Percentiles rank a stretch among this genome's conserved stretches.
Conservation (phyloP, 176 grass and related monocot species). For the Otatea glauca region DNA sequence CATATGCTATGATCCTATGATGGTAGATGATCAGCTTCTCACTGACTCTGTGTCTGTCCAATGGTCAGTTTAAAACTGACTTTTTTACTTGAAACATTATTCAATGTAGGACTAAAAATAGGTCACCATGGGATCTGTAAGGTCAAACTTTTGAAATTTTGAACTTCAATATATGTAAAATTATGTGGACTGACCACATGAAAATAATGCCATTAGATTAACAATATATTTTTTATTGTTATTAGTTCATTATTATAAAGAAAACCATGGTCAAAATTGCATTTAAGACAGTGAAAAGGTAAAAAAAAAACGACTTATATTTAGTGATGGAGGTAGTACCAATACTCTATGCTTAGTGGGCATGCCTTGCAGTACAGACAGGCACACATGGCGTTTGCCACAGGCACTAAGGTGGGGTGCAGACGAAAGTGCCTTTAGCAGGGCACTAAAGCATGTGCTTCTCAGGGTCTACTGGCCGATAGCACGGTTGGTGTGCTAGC, state of each 20-base stretch:
- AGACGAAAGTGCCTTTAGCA: not conserved
- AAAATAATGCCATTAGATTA: not conserved
- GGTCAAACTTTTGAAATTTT: conserved; percentile 8
- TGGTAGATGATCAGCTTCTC: not conserved
- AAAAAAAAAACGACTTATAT: conserved; percentile 4
- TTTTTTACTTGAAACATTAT: not conserved
- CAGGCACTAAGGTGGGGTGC: not conserved
- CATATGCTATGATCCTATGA: not conserved
- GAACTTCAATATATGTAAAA: not conserved
- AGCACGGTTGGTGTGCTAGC: no score
- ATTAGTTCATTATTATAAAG: conserved; percentile 3
- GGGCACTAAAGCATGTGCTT: not conserved
- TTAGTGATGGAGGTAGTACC: not conserved
- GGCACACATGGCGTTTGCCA: not conserved
- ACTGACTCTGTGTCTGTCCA: not conserved
- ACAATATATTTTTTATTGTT: not conserved
- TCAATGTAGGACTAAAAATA: not conserved
- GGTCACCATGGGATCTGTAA: not conserved
- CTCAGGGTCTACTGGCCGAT: not conserved
- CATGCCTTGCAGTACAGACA: not conserved
- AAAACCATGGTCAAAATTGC: not conserved
- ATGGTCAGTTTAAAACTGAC: not conserved
- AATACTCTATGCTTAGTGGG: not conserved
- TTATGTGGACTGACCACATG: not conserved
- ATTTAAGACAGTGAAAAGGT: not conserved